Evolutionary conservation across 2,329 filamentous ascomycete species (phyloP), one percentile per base, ranked within the genome.

Genomic region (Aspergillus pseudoviridinutans): DNA sequence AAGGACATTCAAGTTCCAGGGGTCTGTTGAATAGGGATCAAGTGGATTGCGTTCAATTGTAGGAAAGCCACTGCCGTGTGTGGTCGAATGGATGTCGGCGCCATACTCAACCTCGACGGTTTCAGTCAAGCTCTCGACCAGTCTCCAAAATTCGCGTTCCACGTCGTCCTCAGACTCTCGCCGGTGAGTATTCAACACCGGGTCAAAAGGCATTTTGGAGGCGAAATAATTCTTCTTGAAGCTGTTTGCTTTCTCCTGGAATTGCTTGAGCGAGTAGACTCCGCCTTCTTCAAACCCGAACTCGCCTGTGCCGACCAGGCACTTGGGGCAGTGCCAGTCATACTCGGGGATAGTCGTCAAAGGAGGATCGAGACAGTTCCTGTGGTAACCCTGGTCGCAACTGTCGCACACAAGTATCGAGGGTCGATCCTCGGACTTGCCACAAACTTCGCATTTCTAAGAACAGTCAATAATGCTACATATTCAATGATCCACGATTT

Each of bases 31-130:
- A 72, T 97, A 96, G 0, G 88, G 83, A 71, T 97, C 90, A 50
- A 87, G 85, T 0, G 94, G 94, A 59, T 97, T 88, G 68, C 89
- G 91, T 72, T 99, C 94, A 8, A 95, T 87, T 0, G 93, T 97
- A 0, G 94, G 94, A 66, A 99, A 99, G 0, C 93, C 94, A 62
- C 93, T 97, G 8, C 94, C 94, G 69, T 99, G 94, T 0, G 94
- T 99, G 0, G 94, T 97, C 53, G 92, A 97, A 73, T 99, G 94
- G 54, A 99, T 97, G 68, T 99, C 94, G 9, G 94, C 94, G 42
- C 94, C 94, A 68, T 99, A 99, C 71, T 99, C 94, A 2, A 99
- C 94, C 73, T 97, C 94, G 1, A 97, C 92, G 0, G 92, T 95
- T 74, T 97, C 94, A 61, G 95, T 93, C 52, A 97, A 82, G 67